Evolutionary conservation across 2,329 filamentous ascomycete species (phyloP), one percentile per base, ranked within the genome.

Genomic region (Orbilia oligospora): DNA sequence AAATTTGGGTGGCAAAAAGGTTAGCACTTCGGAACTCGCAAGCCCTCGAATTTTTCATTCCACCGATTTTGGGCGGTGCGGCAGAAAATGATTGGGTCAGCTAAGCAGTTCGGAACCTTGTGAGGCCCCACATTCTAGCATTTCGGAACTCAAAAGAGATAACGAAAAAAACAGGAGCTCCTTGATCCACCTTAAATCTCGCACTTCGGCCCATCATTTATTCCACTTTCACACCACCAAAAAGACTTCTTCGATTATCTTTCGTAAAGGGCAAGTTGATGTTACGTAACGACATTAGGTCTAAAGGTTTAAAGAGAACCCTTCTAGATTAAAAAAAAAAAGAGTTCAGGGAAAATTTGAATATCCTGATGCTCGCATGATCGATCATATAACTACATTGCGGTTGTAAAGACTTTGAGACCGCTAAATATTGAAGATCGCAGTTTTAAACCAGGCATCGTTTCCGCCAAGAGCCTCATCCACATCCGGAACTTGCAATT

Each of bases 41-140:
- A 67, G 36, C 27, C 46, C 22, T 49, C 27, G 41, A 46, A n/a
- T 30, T 41, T 58, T 44, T 44, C 33, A 27, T 61, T 44, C 56
- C 56, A 44, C 46, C 22, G 53, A 58, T 58, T 58, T 36, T 58
- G 53, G 53, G 24, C 53, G 64, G 48, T 38, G n/a, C 38, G 18
- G 41, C 30, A 55, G 51, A 63, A 58, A 68, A 44, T 68, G 49
- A 68, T 67, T 68, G 46, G 58, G 36, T 38, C 63, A 61, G 33
- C 72, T 58, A 27, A 77, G 72, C 66, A 71, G 22, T 77, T 77
- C 72, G 72, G 72, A 77, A 71, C 72, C 67, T 46, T 70, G 71
- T 48, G 53, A 69, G 64, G 55, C 44, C 71, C 71, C 71, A 75
- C 71, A 27, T 49, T 58, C 67, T 53, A 63, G 71, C 71, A 70